phyloP scores from a whole-genome alignment of 2,329 filamentous ascomycete species.

The Penicillium sp. region DNA sequence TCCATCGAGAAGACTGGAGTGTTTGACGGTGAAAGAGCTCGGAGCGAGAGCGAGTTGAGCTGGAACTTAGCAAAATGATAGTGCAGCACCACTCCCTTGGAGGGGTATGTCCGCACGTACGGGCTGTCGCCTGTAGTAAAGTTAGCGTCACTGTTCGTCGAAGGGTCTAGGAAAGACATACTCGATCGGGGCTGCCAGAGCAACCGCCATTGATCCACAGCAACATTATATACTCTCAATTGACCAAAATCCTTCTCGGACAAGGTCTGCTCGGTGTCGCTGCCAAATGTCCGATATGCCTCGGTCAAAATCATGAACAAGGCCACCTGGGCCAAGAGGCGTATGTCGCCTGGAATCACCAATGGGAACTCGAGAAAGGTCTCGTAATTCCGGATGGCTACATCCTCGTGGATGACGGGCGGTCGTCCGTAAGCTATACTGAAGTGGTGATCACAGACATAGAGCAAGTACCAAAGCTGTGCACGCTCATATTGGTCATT shows the following conservation, averaged over 20 bases:
- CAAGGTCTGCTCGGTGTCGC: conserved; percentile 51
- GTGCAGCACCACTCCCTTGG: conserved; percentile 50
- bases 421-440: conserved; percentile 59
- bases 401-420: conserved; percentile 56
- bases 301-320: conserved; percentile 56
- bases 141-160: neutral
- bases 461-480: conserved; percentile 59
- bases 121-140: conserved; percentile 38
- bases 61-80: conserved; percentile 53
- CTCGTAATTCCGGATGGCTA: conserved; percentile 55
- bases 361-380: conserved; percentile 51
- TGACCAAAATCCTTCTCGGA: conserved; percentile 52
- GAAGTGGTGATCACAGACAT: conserved; percentile 63
- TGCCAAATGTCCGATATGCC: conserved; percentile 55
- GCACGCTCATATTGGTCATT: conserved; percentile 52
- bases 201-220: conserved; percentile 51
- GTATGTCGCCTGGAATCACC: conserved; percentile 52
- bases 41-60: conserved; percentile 44
- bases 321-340: conserved; percentile 56
- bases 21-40: conserved; percentile 42
- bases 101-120: conserved; percentile 48
- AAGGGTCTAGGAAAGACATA: conserved; percentile 22
- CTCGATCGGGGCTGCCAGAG: conserved; percentile 47
- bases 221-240: conserved; percentile 44
- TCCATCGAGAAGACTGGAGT: conserved; percentile 43